These are phyloP conservation scores for Phytomonas serpens DNA, from an alignment of 208 protist species.

Conservation along the genomic window DNA sequence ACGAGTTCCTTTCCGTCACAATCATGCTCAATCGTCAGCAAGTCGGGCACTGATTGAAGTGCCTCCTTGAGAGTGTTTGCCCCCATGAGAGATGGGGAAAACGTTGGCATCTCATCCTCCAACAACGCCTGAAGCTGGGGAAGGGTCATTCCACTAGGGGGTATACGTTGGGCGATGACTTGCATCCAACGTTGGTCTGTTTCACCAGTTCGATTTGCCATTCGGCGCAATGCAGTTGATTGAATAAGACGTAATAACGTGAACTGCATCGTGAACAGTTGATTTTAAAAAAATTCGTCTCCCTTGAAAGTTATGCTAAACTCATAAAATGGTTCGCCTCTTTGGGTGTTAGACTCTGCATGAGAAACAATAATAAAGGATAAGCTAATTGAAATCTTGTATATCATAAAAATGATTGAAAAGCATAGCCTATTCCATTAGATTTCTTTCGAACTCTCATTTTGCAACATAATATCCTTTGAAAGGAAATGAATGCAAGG, in stretches of 20 bases:
- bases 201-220: neutral
- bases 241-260: neutral
- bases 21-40: slow-evolving; percentile 34
- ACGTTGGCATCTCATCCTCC: slow-evolving; percentile 46
- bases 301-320: neutral
- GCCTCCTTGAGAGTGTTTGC: slow-evolving; percentile 47
- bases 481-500: neutral
- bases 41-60: slow-evolving; percentile 27
- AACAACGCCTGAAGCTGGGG: slow-evolving; percentile 56
- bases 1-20: neutral
- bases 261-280: neutral
- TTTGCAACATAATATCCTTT: neutral
- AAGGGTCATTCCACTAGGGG: slow-evolving; percentile 22
- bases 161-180: slow-evolving; percentile 35
- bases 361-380: neutral
- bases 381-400: neutral
- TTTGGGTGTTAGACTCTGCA: neutral
- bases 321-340: neutral
- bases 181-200: slow-evolving; percentile 15
- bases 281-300: neutral
- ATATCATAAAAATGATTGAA: neutral
- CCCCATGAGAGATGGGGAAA: slow-evolving; percentile 29
- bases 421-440: neutral
- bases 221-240: neutral
- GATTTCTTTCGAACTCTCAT: neutral